These are phyloP conservation scores for Eimeria maxima DNA, from an alignment of 169 alveolate genomes.

Conservation along the genomic window DNA sequence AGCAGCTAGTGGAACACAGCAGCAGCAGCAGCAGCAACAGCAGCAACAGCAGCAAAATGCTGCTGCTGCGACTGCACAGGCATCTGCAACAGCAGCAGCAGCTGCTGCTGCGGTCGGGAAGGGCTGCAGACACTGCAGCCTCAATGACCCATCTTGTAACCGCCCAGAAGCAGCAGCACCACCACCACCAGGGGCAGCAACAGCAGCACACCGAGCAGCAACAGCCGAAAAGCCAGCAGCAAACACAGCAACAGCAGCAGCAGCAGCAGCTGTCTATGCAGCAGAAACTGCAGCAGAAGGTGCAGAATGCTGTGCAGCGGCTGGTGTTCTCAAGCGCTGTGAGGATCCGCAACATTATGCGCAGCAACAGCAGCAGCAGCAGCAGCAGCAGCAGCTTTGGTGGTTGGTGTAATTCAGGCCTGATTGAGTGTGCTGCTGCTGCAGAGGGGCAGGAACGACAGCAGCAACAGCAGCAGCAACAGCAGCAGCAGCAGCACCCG, in stretches of 20 bases:
- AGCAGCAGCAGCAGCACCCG: neutral
- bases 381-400: too few species aligned
- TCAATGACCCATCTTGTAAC: neutral
- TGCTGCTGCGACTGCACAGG: too few species aligned
- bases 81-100: too few species aligned
- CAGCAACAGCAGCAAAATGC: too few species aligned
- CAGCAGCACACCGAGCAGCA: neutral
- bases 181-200: neutral
- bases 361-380: too few species aligned
- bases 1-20: too few species aligned
- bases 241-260: neutral
- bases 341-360: too few species aligned
- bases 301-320: neutral
- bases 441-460: neutral
- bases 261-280: neutral
- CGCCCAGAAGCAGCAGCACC: neutral
- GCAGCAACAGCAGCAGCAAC: neutral
- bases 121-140: neutral
- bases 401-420: too few species aligned
- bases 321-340: too few species aligned
- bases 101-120: neutral
- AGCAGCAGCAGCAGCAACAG: too few species aligned
- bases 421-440: too few species aligned
- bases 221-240: neutral
- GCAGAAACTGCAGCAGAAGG: neutral